A percentile compares a stretch with the other conserved stretches of the same genome.
Evolutionary conservation across 495 filamentous ascomycete species (phyloP).

Genomic region (Penicillium subrubescens): DNA sequence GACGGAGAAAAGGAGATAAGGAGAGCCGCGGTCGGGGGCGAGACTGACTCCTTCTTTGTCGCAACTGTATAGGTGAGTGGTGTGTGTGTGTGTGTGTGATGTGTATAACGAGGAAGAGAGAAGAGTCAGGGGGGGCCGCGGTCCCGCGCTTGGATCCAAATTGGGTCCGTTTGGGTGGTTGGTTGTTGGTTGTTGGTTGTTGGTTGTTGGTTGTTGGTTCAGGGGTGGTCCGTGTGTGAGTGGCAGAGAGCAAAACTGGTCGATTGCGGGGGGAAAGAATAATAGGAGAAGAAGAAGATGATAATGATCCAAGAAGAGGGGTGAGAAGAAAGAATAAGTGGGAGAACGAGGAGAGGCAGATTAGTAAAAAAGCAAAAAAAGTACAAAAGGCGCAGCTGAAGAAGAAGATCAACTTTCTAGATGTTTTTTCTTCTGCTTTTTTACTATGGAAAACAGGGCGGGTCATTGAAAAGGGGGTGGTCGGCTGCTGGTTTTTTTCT

Average conservation of each 20-base stretch:
- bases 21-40: not conserved
- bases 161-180: not conserved
- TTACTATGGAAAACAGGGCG: not conserved
- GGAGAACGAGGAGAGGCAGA: not conserved
- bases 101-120: not conserved
- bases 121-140: conserved; percentile 14
- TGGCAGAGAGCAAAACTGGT: not conserved
- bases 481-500: no score
- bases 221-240: conserved; percentile 21
- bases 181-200: not conserved
- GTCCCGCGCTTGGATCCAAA: not conserved
- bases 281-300: not conserved
- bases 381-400: not conserved
- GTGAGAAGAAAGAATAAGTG: not conserved
- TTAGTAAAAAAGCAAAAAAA: not conserved
- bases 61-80: not conserved
- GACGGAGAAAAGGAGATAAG: not conserved
- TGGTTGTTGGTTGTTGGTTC: conserved; percentile 1
- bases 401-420: not conserved
- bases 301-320: not conserved
- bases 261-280: not conserved
- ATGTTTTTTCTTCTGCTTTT: not conserved
- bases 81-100: not conserved
- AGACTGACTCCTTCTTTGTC: not conserved
- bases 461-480: not conserved